Percentiles rank a stretch among this genome's conserved stretches.
These are phyloP conservation scores for Kurtzmaniella quercitrusa DNA, from an alignment of 1,139 yeast species.

Conservation along the genomic window DNA sequence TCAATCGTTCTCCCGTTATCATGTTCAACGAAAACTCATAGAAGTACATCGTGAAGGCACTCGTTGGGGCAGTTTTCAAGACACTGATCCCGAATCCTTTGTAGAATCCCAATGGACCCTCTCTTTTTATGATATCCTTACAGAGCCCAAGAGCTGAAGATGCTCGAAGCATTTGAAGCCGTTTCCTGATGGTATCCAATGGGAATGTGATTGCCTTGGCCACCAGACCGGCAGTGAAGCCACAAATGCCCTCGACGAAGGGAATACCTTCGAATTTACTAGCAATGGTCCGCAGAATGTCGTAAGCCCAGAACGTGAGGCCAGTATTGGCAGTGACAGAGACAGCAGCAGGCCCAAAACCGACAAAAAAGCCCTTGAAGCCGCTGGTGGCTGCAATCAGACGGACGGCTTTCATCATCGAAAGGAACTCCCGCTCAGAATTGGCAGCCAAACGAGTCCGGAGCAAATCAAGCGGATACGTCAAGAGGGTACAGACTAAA, in stretches of 20 bases:
- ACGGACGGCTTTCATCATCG: slow-evolving; percentile 39
- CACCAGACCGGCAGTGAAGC: slow-evolving; percentile 70
- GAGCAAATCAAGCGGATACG: slow-evolving; percentile 86
- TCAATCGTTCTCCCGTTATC: slow-evolving; percentile 6
- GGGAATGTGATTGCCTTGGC: slow-evolving; percentile 81
- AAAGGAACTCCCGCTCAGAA: slow-evolving; percentile 35
- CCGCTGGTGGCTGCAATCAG: slow-evolving; percentile 50
- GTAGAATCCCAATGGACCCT: slow-evolving; percentile 67
- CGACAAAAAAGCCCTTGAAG: slow-evolving; percentile 54
- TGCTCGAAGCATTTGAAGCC: slow-evolving; percentile 61
- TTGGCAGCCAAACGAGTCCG: slow-evolving; percentile 80
- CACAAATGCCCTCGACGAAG: slow-evolving; percentile 61
- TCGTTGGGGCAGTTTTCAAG: slow-evolving; percentile 76
- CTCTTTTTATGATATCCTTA: slow-evolving; percentile 39
- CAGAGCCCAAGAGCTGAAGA: slow-evolving; percentile 16
- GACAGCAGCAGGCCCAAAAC: slow-evolving; percentile 57
- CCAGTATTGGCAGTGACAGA: slow-evolving; percentile 68
- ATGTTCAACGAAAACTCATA: slow-evolving; percentile 46
- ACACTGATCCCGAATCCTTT: slow-evolving; percentile 68
- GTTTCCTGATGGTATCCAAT: slow-evolving; percentile 73
- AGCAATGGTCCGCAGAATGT: slow-evolving; percentile 34
- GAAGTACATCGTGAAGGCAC: slow-evolving; percentile 70
- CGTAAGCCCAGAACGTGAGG: slow-evolving; percentile 65
- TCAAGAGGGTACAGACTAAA: slow-evolving; percentile 58
- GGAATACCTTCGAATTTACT: slow-evolving; percentile 25